Conservation (phyloP, 169 alveolate species). For the Toxoplasma gondii region DNA sequence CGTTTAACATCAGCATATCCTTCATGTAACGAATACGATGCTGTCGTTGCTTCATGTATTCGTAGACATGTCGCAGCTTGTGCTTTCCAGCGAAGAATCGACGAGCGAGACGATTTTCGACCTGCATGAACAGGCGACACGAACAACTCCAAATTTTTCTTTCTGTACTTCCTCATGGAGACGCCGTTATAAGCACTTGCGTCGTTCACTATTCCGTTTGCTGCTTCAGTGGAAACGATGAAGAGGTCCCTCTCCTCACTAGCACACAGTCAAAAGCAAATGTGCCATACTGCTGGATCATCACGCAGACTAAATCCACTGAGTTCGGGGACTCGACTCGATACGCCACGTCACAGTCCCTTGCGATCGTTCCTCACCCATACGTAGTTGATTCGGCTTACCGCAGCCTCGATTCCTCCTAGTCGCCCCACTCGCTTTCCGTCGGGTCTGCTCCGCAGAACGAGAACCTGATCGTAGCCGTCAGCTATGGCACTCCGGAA, state of each 20-base stretch:
- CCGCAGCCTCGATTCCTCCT: constrained; percentile 60
- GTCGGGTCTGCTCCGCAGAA: constrained; percentile 66
- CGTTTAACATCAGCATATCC: constrained; percentile 62
- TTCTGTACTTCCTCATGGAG: no score
- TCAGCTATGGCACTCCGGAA: constrained; percentile 58
- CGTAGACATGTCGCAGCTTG: constrained; percentile 47
- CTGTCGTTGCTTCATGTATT: constrained; percentile 28
- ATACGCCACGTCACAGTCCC: no score
- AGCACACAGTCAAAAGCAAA: no score
- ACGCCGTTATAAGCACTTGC: no score
- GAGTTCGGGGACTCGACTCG: no score
- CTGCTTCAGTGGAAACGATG: no score
- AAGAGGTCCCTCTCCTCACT: no score
- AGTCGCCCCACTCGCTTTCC: constrained; percentile 44
- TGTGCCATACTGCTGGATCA: no score
- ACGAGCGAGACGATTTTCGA: constrained; percentile 42
- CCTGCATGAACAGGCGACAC: neutral
- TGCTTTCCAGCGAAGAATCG: constrained; percentile 64
- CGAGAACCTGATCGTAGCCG: constrained; percentile 56
- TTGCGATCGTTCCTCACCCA: no score
- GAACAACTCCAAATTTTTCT: no score
- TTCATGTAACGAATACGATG: constrained; percentile 60
- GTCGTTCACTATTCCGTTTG: no score
- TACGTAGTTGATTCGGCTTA: neutral
- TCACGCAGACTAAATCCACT: no score